A percentile compares a stretch with the other conserved stretches of the same genome.
Conservation (phyloP, 139 green algal species). For the Choricystis sp. region DNA sequence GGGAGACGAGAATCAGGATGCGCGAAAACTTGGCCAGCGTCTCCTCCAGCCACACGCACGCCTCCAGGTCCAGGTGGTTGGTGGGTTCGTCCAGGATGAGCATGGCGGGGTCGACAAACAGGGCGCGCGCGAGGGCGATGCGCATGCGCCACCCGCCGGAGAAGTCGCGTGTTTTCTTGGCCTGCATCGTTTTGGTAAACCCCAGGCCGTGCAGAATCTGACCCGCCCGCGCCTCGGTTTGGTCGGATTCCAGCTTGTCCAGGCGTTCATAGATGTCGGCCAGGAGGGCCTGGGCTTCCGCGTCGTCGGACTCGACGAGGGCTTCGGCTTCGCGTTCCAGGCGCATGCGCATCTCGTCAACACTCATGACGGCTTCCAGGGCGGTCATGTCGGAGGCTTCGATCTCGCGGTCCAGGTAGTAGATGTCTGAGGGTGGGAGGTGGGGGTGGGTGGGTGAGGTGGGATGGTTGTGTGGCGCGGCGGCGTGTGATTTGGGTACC, state of each 20-base stretch:
- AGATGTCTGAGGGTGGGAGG: no score
- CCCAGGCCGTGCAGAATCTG: conserved; percentile 85
- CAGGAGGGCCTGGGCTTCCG: conserved; percentile 49
- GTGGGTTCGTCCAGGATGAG: conserved; percentile 74
- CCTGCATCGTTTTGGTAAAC: conserved; percentile 78
- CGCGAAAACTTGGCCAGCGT: conserved; percentile 78
- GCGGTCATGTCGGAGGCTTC: conserved; percentile 59
- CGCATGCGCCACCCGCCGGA: conserved; percentile 92
- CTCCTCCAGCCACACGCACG: conserved; percentile 94
- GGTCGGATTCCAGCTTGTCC: conserved; percentile 62
- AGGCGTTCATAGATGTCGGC: conserved; percentile 58
- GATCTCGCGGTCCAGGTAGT: conserved; percentile 74
- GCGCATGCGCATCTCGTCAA: conserved; percentile 52
- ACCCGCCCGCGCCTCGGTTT: conserved; percentile 55
- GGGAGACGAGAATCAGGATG: conserved; percentile 78
- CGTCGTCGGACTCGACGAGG: conserved; percentile 41
- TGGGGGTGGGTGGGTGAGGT: no score
- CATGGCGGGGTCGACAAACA: conserved; percentile 82
- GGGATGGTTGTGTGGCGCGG: no score
- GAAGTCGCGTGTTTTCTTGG: conserved; percentile 74
- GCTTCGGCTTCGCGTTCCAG: conserved; percentile 61
- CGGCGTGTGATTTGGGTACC: no score
- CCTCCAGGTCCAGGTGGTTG: conserved; percentile 58
- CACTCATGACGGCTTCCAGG: conserved; percentile 41
- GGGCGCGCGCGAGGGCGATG: conserved; percentile 76